These are phyloP conservation scores for Termitomyces sp. DNA, from an alignment of 768 basidiomycete genomes.

Conservation along the genomic window DNA sequence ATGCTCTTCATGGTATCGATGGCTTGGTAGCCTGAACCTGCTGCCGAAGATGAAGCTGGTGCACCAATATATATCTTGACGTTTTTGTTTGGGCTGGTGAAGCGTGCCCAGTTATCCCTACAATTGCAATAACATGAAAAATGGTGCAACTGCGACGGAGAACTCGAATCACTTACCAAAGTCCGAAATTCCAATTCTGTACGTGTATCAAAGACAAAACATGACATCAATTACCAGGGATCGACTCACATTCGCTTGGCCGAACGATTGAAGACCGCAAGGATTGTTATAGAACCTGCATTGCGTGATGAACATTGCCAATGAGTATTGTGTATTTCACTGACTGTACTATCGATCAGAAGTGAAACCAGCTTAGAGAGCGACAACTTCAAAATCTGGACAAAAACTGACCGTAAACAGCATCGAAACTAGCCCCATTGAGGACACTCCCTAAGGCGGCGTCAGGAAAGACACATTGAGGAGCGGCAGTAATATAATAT, in stretches of 20 bases:
- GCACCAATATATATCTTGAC: constrained; percentile 67
- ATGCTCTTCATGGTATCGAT: constrained; percentile 43
- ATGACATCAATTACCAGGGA: background rate
- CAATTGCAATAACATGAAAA: background rate
- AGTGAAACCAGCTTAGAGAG: background rate
- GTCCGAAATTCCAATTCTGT: constrained; percentile 60
- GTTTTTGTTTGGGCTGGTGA: constrained; percentile 51
- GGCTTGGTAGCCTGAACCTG: constrained; percentile 57
- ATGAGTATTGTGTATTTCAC: constrained; percentile 1
- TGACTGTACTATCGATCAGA: constrained; percentile 31
- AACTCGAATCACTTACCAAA: constrained; percentile 35
- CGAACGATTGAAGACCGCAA: constrained; percentile 47
- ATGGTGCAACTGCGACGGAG: background rate
- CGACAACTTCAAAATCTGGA: background rate
- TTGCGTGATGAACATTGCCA: background rate
- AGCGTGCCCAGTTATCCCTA: constrained; percentile 66
- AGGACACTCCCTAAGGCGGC: constrained; percentile 55
- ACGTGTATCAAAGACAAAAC: constrained; percentile 13
- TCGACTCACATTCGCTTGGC: constrained; percentile 42
- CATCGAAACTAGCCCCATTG: constrained; percentile 62
- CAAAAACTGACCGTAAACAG: constrained; percentile 48
- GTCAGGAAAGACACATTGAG: constrained; percentile 71
- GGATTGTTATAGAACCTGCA: constrained; percentile 55
- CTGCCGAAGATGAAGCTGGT: constrained; percentile 53
- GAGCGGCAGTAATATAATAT: constrained; percentile 65